Evolutionary conservation across 106 monocot genomes (phyloP), one percentile per base, ranked within the genome.

Genomic region (Acanthochlamys bracteata): DNA sequence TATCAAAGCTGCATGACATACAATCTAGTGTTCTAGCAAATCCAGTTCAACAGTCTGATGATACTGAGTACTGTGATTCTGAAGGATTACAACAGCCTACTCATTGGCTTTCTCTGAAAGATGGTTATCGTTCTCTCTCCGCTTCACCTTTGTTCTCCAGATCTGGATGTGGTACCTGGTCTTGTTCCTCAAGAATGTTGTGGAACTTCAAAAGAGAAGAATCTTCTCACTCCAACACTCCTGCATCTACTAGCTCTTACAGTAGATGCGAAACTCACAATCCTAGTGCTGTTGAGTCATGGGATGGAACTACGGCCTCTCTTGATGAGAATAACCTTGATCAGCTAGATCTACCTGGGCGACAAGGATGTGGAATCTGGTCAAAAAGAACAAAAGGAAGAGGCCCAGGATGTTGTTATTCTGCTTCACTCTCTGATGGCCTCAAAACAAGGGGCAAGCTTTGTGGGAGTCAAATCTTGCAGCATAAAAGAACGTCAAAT

Each of bases 391-490:
- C 65, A 70, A 83, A 79, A 73, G 71, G 68, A 68, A 76, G 63
- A 25, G 66, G 81, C 53, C 71, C 42, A 63, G 75, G 81, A 51
- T 77, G 76, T 67, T 79, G 70, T 72, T 74, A 82, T 76, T 96
- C 96, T 59, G 88, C 96, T 63, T 88, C 91, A 39, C 57, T 91
- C 19, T 90, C 82, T 53, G 86, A 86, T 65, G 86, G 69, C 56
- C 66, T 85, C 8, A 79, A 74, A 69, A 83, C 71, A 82, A 86
- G 74, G 71, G 83, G 79, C 65, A 69, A 86, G 62, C 71, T 89
- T 10, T 82, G 85, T 66, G 78, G 86, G 25, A 78, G 81, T 39
- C 82, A 86, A 71, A 69, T 66, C 63, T 21, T 73, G 39, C 27
- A 71, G 55, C 73, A 49, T 60, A 80, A 68, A 56, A 84, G 77